Base-by-base conservation (phyloP, 1,284 basidiomycete species). In the Thelephora terrestris region DNA sequence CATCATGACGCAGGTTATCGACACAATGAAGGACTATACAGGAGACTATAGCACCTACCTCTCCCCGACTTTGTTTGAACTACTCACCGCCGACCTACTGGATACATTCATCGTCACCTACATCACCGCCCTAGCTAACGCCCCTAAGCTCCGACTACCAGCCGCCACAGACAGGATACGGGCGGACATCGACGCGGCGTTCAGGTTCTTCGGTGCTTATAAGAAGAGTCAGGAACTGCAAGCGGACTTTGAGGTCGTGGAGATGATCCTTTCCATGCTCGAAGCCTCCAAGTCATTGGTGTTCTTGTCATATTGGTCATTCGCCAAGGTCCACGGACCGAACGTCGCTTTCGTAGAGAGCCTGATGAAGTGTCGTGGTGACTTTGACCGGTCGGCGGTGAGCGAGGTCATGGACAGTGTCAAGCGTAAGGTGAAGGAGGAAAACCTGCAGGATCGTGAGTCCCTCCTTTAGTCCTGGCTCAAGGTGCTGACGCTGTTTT, bases 21-120 rank as follows among this genome's bases (percentile, higher is more conserved):
- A 94, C 68, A 99, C 96, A 42, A 90, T 99, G 74, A 81, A 86
- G 47, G 96, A 99, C 63, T 99, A 99, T 68, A 89, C 92, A 75
- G 66, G 75, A 20, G 95, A 99, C 67, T 97, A 92, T 63, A 87
- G 93, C 62, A 75, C 79, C 43, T 95, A 87, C 59, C 82, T 99
- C 48, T 96, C 96, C 63, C 77, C 89, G 4, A 85, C 91, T 5
- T 75, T 99, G 46, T 85, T 97, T 57, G 94, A 98, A 53, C 78
- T 97, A 29, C 75, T 99, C 35, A 73, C 95, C 21, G 94, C 98
- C 65, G 93, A 99, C 63, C 78, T 99, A 45, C 74, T 98, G 47
- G 92, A 98, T 60, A 74, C 85, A 5, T 94, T 97, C 73, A 75
- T 99, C 34, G 85, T 95, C 56, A 76, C 79, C 6, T 99, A 99